Evolutionary conservation across 495 filamentous ascomycete genomes (phyloP), one percentile per base, ranked within the genome.

Genomic region (Venustampulla echinocandica): DNA sequence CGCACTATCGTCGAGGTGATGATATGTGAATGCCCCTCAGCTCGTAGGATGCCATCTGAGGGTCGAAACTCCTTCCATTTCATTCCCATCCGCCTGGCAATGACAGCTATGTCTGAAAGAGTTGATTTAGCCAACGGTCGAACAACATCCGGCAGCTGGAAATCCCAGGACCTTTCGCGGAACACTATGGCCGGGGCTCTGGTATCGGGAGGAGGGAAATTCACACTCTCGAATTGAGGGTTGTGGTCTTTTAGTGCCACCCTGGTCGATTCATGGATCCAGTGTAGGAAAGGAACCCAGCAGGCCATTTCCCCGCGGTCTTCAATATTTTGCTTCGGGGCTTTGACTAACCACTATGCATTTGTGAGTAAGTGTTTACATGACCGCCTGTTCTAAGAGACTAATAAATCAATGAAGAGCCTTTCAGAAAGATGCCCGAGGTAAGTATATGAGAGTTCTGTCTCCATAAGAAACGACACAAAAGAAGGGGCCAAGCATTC

Each of bases 11-110:
- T 58, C 9, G 62, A 64, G 10, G 52, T 60, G 10, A 64, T 50
- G 6, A 42, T 55, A 17, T 65, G 59, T 17, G 50, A 56, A 34
- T 61, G 55, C 14, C 62, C 63, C 41, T 61, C 57, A 4, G 63
- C 63, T 34, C 58, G 25, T 13, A 65, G 19, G 23, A 50, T 55
- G 4, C 60, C 62, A 27, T 63, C 58, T 1, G 47, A 44, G 6
- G 63, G 62, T 33, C 58, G 51, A 44, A 63, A 64, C 4, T 49
- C 50, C 27, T 56, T 55, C 63, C 62, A 65, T 38, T 46, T 42
- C 63, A 64, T 65, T 10, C 63, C 63, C 32, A 64, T 44, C 10
- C 62, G 46, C 22, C 62, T 41, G 9, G 58, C 60, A 15, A 64
- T 46, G 22, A 64, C 43, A 11, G 57, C 60, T 27, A 64, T 50